These are phyloP conservation scores for Mesembryanthemum crystallinum DNA, from an alignment of 148 eudicot genomes.

Conservation along the genomic window DNA sequence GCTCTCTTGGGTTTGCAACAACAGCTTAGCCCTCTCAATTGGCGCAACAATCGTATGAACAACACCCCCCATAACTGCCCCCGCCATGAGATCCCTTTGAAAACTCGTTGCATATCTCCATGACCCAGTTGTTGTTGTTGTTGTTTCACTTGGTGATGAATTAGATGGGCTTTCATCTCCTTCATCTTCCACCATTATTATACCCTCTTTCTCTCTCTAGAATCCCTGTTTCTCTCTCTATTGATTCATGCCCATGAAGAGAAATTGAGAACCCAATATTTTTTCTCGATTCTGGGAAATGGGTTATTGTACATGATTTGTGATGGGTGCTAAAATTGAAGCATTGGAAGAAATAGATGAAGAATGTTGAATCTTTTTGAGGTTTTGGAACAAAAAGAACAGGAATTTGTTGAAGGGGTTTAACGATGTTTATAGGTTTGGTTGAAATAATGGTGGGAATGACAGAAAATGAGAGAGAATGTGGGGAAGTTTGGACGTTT, in stretches of 20 bases:
- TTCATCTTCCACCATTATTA: slow-evolving; percentile 20
- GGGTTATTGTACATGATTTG: not conserved
- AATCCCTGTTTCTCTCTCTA: not conserved
- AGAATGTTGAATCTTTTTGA: not conserved
- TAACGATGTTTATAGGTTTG: not conserved
- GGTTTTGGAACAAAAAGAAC: not conserved
- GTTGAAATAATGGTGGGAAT: no score
- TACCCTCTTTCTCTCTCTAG: not conserved
- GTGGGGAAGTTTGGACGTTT: not conserved
- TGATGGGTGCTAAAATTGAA: not conserved
- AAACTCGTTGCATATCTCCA: slow-evolving; percentile 45
- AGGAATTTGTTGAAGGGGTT: not conserved
- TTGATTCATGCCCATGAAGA: not conserved
- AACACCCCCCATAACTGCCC: slow-evolving; percentile 82
- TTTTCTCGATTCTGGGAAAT: not conserved
- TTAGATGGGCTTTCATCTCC: slow-evolving; percentile 25
- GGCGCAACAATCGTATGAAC: slow-evolving; percentile 98
- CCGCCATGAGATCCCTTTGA: slow-evolving; percentile 83
- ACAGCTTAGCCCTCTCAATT: slow-evolving; percentile 84
- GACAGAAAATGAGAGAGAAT: not conserved
- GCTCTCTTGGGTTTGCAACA: slow-evolving; percentile 90
- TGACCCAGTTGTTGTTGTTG: slow-evolving; percentile 20
- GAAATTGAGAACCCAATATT: not conserved
- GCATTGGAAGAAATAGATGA: not conserved
- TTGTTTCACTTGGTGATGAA: not conserved